Percentiles rank a stretch among this genome's conserved stretches.
Evolutionary conservation across 225 moss, liverwort and hornwort species (phyloP).

Genomic region (Sphagnum contortum): DNA sequence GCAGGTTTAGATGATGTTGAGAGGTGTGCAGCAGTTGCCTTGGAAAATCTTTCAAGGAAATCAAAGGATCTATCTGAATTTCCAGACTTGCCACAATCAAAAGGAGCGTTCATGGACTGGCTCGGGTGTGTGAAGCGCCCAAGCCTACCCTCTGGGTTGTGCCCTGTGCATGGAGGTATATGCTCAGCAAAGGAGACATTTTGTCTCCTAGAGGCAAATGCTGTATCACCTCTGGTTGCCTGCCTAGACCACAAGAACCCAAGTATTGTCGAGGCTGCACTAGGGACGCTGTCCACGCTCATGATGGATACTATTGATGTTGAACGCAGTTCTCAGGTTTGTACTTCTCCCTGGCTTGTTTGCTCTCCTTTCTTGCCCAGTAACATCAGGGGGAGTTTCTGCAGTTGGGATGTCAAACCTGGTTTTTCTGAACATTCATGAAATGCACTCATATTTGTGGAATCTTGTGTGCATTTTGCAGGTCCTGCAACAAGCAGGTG

Average conservation of each 20-base stretch:
- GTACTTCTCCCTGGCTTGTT: too few species aligned
- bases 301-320: slow-evolving; percentile 61
- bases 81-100: slow-evolving; percentile 2
- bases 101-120: slow-evolving; percentile 3
- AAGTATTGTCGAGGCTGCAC: slow-evolving; percentile 66
- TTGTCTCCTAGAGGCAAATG: slow-evolving; percentile 63
- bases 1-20: slow-evolving; percentile 47
- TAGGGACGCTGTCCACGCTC: slow-evolving; percentile 65
- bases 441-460: too few species aligned
- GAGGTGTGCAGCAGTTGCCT: slow-evolving; percentile 28
- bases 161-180: slow-evolving; percentile 49
- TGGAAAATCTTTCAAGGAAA: slow-evolving; percentile 63
- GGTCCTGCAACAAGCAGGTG: slow-evolving; percentile 48
- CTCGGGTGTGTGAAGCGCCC: slow-evolving; percentile 35
- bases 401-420: too few species aligned
- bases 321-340: slow-evolving; percentile 1
- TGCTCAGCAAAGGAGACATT: slow-evolving; percentile 59
- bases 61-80: slow-evolving; percentile 37
- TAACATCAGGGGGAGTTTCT: too few species aligned
- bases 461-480: slow-evolving; percentile 2
- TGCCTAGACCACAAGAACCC: slow-evolving; percentile 74
- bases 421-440: too few species aligned
- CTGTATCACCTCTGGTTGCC: slow-evolving; percentile 62
- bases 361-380: too few species aligned
- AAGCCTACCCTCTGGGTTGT: slow-evolving; percentile 27